Evolutionary conservation across 2,329 filamentous ascomycete species (phyloP).

Genomic region (Basipetospora chlamydospora): DNA sequence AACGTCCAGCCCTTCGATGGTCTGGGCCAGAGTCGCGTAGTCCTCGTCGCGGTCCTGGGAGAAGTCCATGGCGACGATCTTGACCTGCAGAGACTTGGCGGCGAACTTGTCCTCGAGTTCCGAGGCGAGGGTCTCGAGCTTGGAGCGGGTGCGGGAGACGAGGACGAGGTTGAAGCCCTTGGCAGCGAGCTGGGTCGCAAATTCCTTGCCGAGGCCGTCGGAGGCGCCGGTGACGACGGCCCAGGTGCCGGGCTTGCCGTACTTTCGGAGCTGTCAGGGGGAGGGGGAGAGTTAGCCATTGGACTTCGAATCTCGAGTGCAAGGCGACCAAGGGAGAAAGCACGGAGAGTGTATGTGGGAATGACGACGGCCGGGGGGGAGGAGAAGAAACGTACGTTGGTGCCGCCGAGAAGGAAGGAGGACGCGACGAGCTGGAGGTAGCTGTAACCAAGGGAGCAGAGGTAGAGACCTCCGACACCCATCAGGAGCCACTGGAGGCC

Average conservation of each 20-base stretch:
- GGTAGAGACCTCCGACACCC: conserved; percentile 42
- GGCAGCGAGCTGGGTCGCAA: conserved; percentile 72
- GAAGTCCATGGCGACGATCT: conserved; percentile 85
- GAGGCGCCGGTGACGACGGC: conserved; percentile 89
- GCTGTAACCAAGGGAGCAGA: conserved; percentile 41
- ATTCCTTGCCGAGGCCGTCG: conserved; percentile 95
- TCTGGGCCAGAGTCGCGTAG: conserved; percentile 56
- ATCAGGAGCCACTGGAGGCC: conserved; percentile 31
- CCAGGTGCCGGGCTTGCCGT: conserved; percentile 86
- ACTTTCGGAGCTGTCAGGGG: conserved; percentile 58
- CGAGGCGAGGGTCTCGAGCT: conserved; percentile 62
- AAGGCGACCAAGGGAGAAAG: background rate
- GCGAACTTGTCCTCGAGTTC: conserved; percentile 62
- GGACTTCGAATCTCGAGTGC: no score
- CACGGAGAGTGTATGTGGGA: background rate
- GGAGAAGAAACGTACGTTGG: conserved; percentile 32
- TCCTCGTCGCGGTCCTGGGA: conserved; percentile 63
- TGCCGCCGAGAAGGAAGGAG: conserved; percentile 52
- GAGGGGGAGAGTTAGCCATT: conserved; percentile 1
- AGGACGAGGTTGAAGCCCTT: conserved; percentile 93
- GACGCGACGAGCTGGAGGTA: conserved; percentile 49
- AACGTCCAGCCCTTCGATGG: conserved; percentile 62
- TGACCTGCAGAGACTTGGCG: conserved; percentile 48
- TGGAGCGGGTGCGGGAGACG: conserved; percentile 87
- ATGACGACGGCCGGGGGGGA: background rate